These are phyloP conservation scores for Sclerotinia sclerotiorum DNA, from an alignment of 2,329 filamentous ascomycete species.

Conservation along the genomic window DNA sequence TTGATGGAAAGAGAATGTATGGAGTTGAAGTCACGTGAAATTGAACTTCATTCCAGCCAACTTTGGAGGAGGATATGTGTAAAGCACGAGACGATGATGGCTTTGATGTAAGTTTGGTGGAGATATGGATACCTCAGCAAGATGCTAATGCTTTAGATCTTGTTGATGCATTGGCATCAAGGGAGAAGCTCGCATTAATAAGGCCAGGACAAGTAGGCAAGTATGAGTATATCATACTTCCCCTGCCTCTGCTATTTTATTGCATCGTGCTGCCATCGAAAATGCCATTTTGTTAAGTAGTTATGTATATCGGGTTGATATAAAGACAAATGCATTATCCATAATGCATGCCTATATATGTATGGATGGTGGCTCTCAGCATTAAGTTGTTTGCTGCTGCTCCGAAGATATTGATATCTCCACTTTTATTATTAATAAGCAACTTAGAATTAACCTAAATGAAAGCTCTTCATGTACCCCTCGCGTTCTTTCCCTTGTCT, in stretches of 20 bases:
- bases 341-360: too few species aligned
- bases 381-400: neutral
- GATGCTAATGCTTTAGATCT: neutral
- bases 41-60: neutral
- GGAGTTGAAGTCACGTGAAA: neutral
- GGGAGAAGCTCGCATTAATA: neutral
- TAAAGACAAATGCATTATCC: neutral
- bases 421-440: neutral
- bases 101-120: neutral
- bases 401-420: neutral
- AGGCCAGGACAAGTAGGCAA: neutral
- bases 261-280: too few species aligned
- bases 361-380: too few species aligned
- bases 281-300: too few species aligned
- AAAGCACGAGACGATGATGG: too few species aligned
- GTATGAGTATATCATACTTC: neutral
- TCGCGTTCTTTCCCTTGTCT: neutral
- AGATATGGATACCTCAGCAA: neutral
- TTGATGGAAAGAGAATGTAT: neutral
- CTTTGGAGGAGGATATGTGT: neutral
- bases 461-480: neutral
- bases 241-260: too few species aligned
- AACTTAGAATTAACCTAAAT: neutral
- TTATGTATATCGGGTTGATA: neutral
- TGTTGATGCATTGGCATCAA: too few species aligned